Evolutionary conservation across 768 basidiomycete species (phyloP).

Genomic region (Auriculariales sp.): DNA sequence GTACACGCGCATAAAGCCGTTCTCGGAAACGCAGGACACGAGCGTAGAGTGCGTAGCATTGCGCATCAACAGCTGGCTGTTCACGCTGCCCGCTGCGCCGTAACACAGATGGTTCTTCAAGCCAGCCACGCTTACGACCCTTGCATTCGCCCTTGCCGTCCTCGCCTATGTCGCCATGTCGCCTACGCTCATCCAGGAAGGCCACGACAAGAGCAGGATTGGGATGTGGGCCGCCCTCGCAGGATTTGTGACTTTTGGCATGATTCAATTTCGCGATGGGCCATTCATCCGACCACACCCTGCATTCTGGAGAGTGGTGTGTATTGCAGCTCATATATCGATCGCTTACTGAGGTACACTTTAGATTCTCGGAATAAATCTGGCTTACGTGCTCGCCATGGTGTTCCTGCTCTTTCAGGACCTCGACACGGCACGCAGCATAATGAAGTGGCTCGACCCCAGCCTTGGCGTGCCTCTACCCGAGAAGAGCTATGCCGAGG

Average conservation of each 20-base stretch:
- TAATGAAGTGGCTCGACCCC: conserved; percentile 72
- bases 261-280: conserved; percentile 82
- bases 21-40: conserved; percentile 72
- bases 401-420: conserved; percentile 84
- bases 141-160: conserved; percentile 47
- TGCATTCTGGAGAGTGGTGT: conserved; percentile 5
- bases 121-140: conserved; percentile 63
- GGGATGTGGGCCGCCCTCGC: conserved; percentile 63
- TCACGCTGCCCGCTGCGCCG: conserved; percentile 4
- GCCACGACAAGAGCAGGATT: conserved; percentile 62
- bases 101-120: conserved; percentile 70
- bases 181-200: conserved; percentile 74
- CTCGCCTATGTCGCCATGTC: conserved; percentile 75
- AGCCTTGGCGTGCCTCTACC: conserved; percentile 56
- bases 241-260: conserved; percentile 67
- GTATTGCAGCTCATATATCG: background rate
- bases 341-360: conserved; percentile 69
- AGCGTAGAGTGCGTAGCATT: conserved; percentile 52
- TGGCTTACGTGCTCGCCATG: conserved; percentile 68
- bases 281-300: conserved; percentile 83
- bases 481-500: conserved; percentile 78
- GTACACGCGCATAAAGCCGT: conserved; percentile 70
- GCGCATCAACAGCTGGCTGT: conserved; percentile 3
- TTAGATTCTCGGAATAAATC: conserved; percentile 63
- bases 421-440: conserved; percentile 53